Evolutionary conservation across 495 filamentous ascomycete species (phyloP).

Genomic region (Aspergillus olivimuriae): DNA sequence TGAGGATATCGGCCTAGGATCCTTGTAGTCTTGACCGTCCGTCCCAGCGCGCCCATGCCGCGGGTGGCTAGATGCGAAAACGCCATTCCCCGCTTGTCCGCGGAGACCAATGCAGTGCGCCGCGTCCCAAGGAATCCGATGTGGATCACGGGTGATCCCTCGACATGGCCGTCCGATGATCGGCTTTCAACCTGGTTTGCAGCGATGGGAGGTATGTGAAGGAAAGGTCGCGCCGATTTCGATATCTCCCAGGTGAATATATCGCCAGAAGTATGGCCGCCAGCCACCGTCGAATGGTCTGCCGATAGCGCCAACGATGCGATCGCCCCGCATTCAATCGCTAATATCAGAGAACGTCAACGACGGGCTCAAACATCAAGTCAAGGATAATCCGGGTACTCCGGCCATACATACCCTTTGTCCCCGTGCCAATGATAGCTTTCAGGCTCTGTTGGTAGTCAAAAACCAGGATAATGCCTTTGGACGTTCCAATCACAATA

Average conservation of each 20-base stretch:
- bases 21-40: slow-evolving; percentile 81
- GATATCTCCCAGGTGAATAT: slow-evolving; percentile 97
- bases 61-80: slow-evolving; percentile 94
- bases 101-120: slow-evolving; percentile 96
- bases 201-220: slow-evolving; percentile 76
- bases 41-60: slow-evolving; percentile 77
- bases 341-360: slow-evolving; percentile 38
- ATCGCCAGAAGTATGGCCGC: slow-evolving; percentile 80
- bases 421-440: slow-evolving; percentile 87
- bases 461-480: slow-evolving; percentile 89
- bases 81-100: slow-evolving; percentile 92
- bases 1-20: slow-evolving; percentile 89
- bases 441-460: slow-evolving; percentile 95
- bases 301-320: slow-evolving; percentile 86
- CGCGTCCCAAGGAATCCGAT: slow-evolving; percentile 91
- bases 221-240: slow-evolving; percentile 73
- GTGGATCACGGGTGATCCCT: slow-evolving; percentile 72
- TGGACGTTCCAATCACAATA: slow-evolving; percentile 88
- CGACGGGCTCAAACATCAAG: too few species aligned
- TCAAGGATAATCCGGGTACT: too few species aligned
- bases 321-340: slow-evolving; percentile 83
- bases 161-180: slow-evolving; percentile 72
- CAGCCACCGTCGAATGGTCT: slow-evolving; percentile 85
- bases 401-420: too few species aligned
- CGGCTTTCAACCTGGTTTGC: slow-evolving; percentile 56